A percentile compares a stretch with the other conserved stretches of the same genome.
These are phyloP conservation scores for Colletotrichum aenigma DNA, from an alignment of 2,329 filamentous ascomycete genomes.

Conservation along the genomic window DNA sequence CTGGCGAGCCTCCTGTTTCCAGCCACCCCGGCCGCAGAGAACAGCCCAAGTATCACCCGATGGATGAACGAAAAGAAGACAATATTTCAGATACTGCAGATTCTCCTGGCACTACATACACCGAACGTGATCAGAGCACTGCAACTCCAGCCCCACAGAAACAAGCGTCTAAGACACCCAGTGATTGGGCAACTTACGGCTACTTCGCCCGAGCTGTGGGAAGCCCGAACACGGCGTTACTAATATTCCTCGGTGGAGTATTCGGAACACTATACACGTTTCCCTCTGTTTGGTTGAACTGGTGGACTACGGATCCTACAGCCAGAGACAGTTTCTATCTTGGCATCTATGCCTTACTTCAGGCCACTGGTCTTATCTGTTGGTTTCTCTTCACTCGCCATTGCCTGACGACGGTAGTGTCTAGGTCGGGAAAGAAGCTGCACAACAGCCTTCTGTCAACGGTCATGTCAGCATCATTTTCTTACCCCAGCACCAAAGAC, in stretches of 20 bases:
- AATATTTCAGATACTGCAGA: accelerated
- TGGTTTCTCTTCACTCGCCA: conserved; percentile 6
- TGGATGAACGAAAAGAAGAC: not conserved
- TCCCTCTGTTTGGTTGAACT: conserved; percentile 43
- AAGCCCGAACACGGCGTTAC: conserved; percentile 19
- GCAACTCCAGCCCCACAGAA: accelerated
- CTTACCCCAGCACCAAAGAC: conserved; percentile 46
- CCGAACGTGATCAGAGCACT: not conserved
- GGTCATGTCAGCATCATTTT: conserved; percentile 40
- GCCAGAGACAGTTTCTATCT: conserved; percentile 28
- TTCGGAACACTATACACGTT: conserved; percentile 30
- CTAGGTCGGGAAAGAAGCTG: conserved; percentile 31
- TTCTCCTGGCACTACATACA: not conserved
- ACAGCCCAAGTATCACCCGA: accelerated
- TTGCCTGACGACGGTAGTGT: conserved; percentile 25
- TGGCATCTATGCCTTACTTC: conserved; percentile 32
- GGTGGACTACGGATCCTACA: conserved; percentile 38
- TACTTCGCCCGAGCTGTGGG: conserved; percentile 36
- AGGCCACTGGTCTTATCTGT: conserved; percentile 16
- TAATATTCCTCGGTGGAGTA: conserved; percentile 1
- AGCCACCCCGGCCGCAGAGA: not conserved
- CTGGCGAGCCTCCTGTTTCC: not conserved
- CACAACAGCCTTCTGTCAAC: conserved; percentile 36
- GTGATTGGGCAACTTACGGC: not conserved
- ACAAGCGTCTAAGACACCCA: not conserved